Percentiles rank a stretch among this genome's conserved stretches.
These are phyloP conservation scores for Acorus gramineus DNA, from an alignment of 106 monocot genomes.

Conservation along the genomic window DNA sequence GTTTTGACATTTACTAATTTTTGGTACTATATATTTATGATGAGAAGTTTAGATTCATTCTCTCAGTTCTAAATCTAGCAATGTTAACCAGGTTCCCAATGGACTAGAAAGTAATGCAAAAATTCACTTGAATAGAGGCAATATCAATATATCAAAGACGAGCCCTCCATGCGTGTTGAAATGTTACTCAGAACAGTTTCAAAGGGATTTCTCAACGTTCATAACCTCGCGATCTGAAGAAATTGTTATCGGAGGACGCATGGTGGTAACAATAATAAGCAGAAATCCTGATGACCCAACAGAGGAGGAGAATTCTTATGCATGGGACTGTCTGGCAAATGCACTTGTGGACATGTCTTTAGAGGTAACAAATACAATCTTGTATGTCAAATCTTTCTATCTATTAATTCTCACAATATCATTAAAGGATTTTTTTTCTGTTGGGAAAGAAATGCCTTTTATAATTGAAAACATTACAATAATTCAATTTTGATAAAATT, in stretches of 20 bases:
- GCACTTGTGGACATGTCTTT: slow-evolving; percentile 21
- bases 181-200: slow-evolving; percentile 15
- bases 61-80: too few species aligned
- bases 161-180: slow-evolving; percentile 4
- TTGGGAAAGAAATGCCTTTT: too few species aligned
- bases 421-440: too few species aligned
- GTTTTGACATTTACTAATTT: too few species aligned
- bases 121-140: slow-evolving; percentile 1
- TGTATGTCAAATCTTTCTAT: too few species aligned
- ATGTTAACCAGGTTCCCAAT: slow-evolving; percentile 7
- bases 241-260: slow-evolving; percentile 13
- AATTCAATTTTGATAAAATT: too few species aligned
- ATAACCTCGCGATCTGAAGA: slow-evolving; percentile 8
- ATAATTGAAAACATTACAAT: too few species aligned
- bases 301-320: slow-evolving; percentile 1
- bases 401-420: too few species aligned
- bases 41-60: too few species aligned
- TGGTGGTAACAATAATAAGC: slow-evolving; percentile 16
- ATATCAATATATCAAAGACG: slow-evolving; percentile 9
- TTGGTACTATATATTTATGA: too few species aligned
- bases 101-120: neutral
- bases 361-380: slow-evolving; percentile 15
- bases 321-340: slow-evolving; percentile 14
- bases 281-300: slow-evolving; percentile 7
- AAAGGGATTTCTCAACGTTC: slow-evolving; percentile 23